Conservation (phyloP, 2,329 filamentous ascomycete species). For the Aspergillus sp. region DNA sequence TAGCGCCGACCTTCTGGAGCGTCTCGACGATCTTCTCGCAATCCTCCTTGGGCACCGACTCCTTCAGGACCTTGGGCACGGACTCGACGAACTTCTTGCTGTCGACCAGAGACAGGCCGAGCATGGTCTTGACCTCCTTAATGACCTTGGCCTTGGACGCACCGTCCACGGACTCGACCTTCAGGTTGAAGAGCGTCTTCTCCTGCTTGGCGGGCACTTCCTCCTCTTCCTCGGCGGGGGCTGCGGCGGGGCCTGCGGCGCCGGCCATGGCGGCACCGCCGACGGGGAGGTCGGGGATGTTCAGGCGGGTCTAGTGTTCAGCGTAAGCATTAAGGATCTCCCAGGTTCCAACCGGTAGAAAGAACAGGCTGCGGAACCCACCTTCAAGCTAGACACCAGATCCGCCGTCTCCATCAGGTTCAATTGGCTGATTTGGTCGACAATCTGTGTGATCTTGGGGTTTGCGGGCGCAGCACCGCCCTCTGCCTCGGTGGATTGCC, state of each 20-base stretch:
- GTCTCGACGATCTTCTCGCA: slow-evolving; percentile 96
- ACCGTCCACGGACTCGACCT: slow-evolving; percentile 83
- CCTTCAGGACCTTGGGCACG: slow-evolving; percentile 97
- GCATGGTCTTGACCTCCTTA: slow-evolving; percentile 97
- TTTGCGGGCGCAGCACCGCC: slow-evolving; percentile 48
- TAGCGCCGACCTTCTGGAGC: slow-evolving; percentile 86
- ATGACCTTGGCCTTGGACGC: slow-evolving; percentile 95
- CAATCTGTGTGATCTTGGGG: slow-evolving; percentile 89
- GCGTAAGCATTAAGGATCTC: slow-evolving; percentile 1
- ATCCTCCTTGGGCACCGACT: slow-evolving; percentile 97
- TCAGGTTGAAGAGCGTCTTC: slow-evolving; percentile 96
- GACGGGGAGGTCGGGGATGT: slow-evolving; percentile 95
- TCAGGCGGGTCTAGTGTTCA: slow-evolving; percentile 64
- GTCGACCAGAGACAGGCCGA: slow-evolving; percentile 92
- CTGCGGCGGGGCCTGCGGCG: slow-evolving; percentile 53
- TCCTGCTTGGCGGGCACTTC: slow-evolving; percentile 80
- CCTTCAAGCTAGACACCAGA: slow-evolving; percentile 90
- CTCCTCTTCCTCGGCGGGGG: slow-evolving; percentile 63
- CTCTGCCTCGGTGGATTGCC: slow-evolving; percentile 70
- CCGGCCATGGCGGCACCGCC: slow-evolving; percentile 66
- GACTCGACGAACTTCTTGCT: slow-evolving; percentile 99
- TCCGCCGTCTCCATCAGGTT: slow-evolving; percentile 96
- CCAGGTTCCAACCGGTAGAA: not conserved
- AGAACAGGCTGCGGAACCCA: slow-evolving; percentile 32
- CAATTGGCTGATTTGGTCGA: slow-evolving; percentile 98